Conservation (phyloP, 2,329 filamentous ascomycete genomes). For the Fusarium pseudocircinatum region DNA sequence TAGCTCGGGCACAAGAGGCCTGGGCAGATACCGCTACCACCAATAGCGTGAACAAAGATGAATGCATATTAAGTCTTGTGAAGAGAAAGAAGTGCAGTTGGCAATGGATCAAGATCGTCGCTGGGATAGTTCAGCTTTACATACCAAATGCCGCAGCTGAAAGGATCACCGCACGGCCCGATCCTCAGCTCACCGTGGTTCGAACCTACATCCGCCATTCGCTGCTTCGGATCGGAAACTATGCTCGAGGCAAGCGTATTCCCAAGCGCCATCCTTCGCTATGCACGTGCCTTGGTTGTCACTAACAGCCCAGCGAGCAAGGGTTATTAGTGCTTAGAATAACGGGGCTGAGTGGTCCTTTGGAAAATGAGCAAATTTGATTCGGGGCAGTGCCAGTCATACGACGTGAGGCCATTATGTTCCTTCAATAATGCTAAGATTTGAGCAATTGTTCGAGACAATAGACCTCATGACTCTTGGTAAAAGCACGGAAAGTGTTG, state of each 20-base stretch:
- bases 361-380: constrained; percentile 6
- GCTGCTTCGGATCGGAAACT: neutral
- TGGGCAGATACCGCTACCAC: neutral
- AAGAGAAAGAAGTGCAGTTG: neutral
- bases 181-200: neutral
- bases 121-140: neutral
- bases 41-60: neutral
- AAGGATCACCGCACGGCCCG: neutral
- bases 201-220: neutral
- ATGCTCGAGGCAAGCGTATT: neutral
- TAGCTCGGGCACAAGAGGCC: neutral
- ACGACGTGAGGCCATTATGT: neutral
- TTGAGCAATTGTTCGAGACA: neutral
- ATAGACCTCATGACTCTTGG: neutral
- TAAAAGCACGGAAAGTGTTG: neutral
- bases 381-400: constrained; percentile 2
- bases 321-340: constrained; percentile 8
- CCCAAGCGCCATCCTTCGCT: neutral
- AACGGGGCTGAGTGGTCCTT: constrained; percentile 8
- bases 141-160: neutral
- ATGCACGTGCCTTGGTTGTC: neutral
- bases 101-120: neutral
- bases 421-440: neutral
- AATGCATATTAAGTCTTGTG: neutral
- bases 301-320: neutral